Percentiles rank a stretch among this genome's conserved stretches.
Conservation (phyloP, 179 eudicot genomes). For the Corrigiola litoralis region DNA sequence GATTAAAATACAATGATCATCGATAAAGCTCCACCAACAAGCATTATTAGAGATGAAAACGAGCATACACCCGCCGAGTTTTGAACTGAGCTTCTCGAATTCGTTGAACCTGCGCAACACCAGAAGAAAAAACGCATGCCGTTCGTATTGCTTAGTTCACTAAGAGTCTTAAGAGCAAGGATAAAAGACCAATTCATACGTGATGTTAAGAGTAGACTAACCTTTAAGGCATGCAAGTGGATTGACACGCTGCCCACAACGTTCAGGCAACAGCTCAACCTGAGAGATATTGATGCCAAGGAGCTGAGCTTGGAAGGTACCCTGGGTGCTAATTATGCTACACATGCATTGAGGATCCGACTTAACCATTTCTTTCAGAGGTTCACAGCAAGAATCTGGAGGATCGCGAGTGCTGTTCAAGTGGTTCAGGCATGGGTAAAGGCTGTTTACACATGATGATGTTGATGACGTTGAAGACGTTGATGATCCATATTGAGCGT, state of each 20-base stretch:
- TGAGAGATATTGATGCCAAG: slow-evolving; percentile 52
- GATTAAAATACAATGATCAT: not conserved
- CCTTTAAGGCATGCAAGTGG: slow-evolving; percentile 54
- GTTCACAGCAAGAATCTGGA: slow-evolving; percentile 58
- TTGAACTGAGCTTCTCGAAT: slow-evolving; percentile 17
- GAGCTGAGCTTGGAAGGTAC: slow-evolving; percentile 45
- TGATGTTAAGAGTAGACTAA: not conserved
- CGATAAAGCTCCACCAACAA: not conserved
- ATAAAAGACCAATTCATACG: not conserved
- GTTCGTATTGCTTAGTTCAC: too few relatives aligned
- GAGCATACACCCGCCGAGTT: slow-evolving; percentile 2
- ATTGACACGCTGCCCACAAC: slow-evolving; percentile 65
- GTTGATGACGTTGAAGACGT: slow-evolving; percentile 9
- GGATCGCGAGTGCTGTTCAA: slow-evolving; percentile 37
- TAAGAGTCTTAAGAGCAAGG: not conserved
- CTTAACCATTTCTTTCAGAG: slow-evolving; percentile 50
- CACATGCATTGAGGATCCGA: slow-evolving; percentile 58
- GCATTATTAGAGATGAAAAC: not conserved
- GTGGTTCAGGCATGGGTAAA: slow-evolving; percentile 52
- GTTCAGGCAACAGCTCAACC: slow-evolving; percentile 60
- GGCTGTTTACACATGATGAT: slow-evolving; percentile 45
- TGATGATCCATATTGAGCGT: slow-evolving; percentile 15
- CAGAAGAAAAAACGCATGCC: not conserved
- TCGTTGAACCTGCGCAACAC: not conserved
- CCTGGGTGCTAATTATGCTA: slow-evolving; percentile 51